Percentiles rank a stretch among this genome's conserved stretches.
These are phyloP conservation scores for Russula virescens DNA, from an alignment of 768 basidiomycete species.

Conservation along the genomic window DNA sequence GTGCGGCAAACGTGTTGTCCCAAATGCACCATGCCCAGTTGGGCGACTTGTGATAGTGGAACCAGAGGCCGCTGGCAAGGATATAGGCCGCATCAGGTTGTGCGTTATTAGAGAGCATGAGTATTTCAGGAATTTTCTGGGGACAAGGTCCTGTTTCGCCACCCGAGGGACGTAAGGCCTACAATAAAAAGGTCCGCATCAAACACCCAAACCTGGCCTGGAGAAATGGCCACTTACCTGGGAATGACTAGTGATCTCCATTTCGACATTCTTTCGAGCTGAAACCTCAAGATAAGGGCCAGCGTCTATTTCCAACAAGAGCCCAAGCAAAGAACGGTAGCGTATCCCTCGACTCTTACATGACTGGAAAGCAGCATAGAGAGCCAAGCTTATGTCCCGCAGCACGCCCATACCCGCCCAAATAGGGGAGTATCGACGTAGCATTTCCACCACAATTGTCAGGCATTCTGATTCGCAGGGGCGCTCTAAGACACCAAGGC, in stretches of 20 bases:
- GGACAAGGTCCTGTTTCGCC: conserved; percentile 35
- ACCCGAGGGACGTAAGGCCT: conserved; percentile 41
- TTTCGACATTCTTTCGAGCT: conserved; percentile 53
- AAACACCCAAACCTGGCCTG: not conserved
- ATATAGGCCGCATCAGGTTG: conserved; percentile 57
- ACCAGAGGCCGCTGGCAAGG: conserved; percentile 76
- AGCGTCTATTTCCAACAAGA: conserved; percentile 62
- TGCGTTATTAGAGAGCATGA: conserved; percentile 55
- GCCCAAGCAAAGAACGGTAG: conserved; percentile 55
- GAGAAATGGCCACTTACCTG: conserved; percentile 39
- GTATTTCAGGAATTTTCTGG: conserved; percentile 51
- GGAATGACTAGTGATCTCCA: conserved; percentile 57
- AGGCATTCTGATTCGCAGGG: conserved; percentile 49
- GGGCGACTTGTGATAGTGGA: conserved; percentile 64
- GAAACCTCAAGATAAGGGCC: conserved; percentile 47
- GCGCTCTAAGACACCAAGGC: conserved; percentile 43
- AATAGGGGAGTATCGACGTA: conserved; percentile 64
- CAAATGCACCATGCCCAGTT: conserved; percentile 82
- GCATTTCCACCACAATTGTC: conserved; percentile 57
- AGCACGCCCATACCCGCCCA: conserved; percentile 75
- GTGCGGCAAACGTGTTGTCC: conserved; percentile 73
- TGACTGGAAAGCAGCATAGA: conserved; percentile 55
- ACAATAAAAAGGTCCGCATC: not conserved
- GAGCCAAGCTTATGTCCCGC: conserved; percentile 47
- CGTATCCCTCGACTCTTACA: conserved; percentile 64